Evolutionary conservation across 2,329 filamentous ascomycete species (phyloP), one percentile per base, ranked within the genome.

Genomic region (Xylariaceae sp.): DNA sequence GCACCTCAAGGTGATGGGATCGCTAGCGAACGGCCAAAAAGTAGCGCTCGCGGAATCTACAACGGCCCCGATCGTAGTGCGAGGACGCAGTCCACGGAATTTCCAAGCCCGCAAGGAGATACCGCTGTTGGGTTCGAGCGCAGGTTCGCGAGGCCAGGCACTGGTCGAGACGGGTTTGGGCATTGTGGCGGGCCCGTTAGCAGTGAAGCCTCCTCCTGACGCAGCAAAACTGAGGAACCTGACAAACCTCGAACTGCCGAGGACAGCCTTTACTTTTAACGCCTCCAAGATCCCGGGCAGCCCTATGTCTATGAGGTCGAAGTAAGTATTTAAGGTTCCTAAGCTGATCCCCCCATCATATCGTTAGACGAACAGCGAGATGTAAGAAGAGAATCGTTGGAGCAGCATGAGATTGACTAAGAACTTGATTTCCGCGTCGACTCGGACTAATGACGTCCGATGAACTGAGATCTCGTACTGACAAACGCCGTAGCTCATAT

Each of bases 101-200:
- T 97, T 97, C 68, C 90, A 95, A 68, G 87, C 90, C 10, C 81
- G 92, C 45, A 96, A 96, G 68, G 92, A 97, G 67, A 87, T 96
- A 53, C 90, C 92, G 2, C 78, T 97, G 42, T 80, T 90, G 47
- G 89, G 88, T 15, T 83, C 80, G 14, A 89, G 87, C 57, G 86
- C 86, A 18, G 85, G 85, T 22, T 88, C 88, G 27, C 79, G 86
- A n/a, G 83, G 90, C 38, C 91, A 94, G 66, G 84, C 83, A 33
- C 71, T 85, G 42, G 80, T 83, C n/a, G 80, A 83, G 64, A 82
- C 78, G 0, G 80, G 80, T 2, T 62, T 83, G 31, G 80, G 80
- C 6, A 80, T 83, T 51, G 80, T 83, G 40, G 79, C 80, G 5
- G 79, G 80, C 6, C 75, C 79, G 10, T 62, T 82, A 39, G 69